Base-by-base conservation (phyloP, 2,329 filamentous ascomycete genomes). In the Penicillium sp. region DNA sequence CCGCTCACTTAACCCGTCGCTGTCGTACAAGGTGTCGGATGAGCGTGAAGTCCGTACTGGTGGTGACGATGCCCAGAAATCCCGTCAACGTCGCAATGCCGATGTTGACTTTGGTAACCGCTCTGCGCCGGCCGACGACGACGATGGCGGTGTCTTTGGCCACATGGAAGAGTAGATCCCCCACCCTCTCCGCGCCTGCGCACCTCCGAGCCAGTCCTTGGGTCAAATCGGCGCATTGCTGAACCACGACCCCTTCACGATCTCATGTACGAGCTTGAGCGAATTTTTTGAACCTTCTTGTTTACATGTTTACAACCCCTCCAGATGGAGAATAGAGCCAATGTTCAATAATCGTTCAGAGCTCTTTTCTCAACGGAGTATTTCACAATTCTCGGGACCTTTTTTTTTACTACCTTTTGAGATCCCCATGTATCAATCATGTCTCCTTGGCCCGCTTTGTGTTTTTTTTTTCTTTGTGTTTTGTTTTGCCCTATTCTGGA, bases 121-220 rank as follows among this genome's bases (percentile, higher is more conserved):
- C 41, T 61, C 69, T 17, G 84, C 84, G 50, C 84, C 89, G 61
- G 89, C 87, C 74, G 90, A 95, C 67, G 93, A 96, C 67, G 92
- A 96, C 62, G 93, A 97, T 65, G 93, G 97, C 65, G 93, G 93
- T 71, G 89, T 97, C 69, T 99, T 99, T 80, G 93, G 93, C 57
- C 86, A 86, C 66, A 97, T 97, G 93, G 94, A 99, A 77, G 91
- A 96, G 76, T 94, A 82, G 75, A 78, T 52, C 29, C 21, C 13
- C 33, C 31, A 51, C 17, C 52, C 38, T 21, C 33, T 35, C 12
- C 31, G 56, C 46, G 19, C 27, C 47, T 47, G n/a, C 46, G 37
- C 27, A 6, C 27, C 53, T 50, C 38, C 21, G 43, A 61, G 49
- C 54, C 49, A 37, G 42, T 53, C 27, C 45, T 45, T 40, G 42